These are phyloP conservation scores for Fraxinus platypoda DNA, from an alignment of 305 asterid genomes.

Conservation along the genomic window DNA sequence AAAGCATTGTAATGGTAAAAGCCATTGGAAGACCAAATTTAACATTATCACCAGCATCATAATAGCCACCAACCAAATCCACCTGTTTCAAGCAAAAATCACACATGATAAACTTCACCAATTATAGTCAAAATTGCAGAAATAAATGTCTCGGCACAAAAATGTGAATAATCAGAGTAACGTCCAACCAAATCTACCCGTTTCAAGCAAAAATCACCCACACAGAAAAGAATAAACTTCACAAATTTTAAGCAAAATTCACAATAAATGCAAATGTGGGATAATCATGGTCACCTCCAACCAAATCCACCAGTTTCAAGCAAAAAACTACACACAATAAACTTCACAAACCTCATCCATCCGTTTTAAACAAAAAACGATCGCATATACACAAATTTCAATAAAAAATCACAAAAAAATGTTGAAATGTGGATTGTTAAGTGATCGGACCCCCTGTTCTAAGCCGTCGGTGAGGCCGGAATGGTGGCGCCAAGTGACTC, in stretches of 20 bases:
- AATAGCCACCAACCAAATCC: conserved; percentile 92
- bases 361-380: neutral
- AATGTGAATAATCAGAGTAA: conserved; percentile 45
- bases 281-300: neutral
- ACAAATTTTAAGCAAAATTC: neutral
- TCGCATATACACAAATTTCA: neutral
- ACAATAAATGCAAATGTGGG: neutral
- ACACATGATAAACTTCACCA: neutral
- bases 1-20: conserved; percentile 68
- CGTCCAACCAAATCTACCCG: conserved; percentile 85
- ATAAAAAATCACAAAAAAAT: neutral
- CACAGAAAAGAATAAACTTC: neutral
- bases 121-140: neutral
- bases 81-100: conserved; percentile 37
- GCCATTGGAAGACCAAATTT: conserved; percentile 91
- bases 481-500: conserved; percentile 86
- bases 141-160: neutral
- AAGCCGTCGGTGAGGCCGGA: conserved; percentile 97
- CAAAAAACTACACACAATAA: neutral
- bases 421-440: neutral
- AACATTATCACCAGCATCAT: conserved; percentile 88
- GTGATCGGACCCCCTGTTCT: conserved; percentile 69
- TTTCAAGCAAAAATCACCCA: neutral
- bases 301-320: neutral
- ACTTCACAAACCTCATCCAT: neutral